These are phyloP conservation scores for Blastobotrys illinoisensis DNA, from an alignment of 1,139 yeast genomes.

Conservation along the genomic window DNA sequence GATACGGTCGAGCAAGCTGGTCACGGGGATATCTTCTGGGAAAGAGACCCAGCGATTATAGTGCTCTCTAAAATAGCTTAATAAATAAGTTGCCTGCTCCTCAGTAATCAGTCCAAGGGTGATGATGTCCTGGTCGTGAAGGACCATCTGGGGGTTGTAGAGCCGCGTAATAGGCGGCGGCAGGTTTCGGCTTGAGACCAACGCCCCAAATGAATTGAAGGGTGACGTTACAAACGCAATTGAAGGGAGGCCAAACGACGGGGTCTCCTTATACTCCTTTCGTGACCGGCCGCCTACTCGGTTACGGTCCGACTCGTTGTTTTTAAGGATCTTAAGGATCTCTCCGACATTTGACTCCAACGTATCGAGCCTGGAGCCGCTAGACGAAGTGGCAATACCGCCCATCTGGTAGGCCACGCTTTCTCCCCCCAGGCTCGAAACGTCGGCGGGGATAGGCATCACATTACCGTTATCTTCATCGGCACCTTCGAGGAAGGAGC, in stretches of 20 bases:
- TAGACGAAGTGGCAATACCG: conserved; percentile 12
- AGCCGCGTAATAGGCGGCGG: conserved; percentile 46
- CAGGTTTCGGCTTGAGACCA: conserved; percentile 31
- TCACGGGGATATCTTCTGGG: conserved; percentile 50
- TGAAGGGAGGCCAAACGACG: conserved; percentile 40
- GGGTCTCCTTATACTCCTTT: conserved; percentile 22
- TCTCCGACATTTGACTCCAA: conserved; percentile 24
- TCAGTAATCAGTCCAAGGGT: conserved; percentile 46
- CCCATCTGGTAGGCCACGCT: conserved; percentile 3
- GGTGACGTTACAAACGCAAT: conserved; percentile 46
- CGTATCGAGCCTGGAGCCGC: conserved; percentile 17
- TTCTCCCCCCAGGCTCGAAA: not conserved
- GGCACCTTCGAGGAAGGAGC: conserved; percentile 42
- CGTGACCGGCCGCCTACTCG: conserved; percentile 7
- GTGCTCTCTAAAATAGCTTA: conserved; percentile 57
- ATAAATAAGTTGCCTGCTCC: conserved; percentile 45
- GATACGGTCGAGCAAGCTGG: conserved; percentile 47
- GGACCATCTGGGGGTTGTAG: conserved; percentile 33
- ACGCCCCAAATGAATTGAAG: conserved; percentile 41
- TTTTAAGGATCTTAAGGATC: conserved; percentile 20
- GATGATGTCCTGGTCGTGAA: conserved; percentile 41
- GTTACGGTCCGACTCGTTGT: conserved; percentile 11
- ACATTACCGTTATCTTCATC: conserved; percentile 13
- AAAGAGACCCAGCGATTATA: conserved; percentile 78
- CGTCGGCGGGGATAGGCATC: conserved; percentile 8